Conservation (phyloP, 192 early-diverging fungal genomes). For the Spizellomyces sp. region DNA sequence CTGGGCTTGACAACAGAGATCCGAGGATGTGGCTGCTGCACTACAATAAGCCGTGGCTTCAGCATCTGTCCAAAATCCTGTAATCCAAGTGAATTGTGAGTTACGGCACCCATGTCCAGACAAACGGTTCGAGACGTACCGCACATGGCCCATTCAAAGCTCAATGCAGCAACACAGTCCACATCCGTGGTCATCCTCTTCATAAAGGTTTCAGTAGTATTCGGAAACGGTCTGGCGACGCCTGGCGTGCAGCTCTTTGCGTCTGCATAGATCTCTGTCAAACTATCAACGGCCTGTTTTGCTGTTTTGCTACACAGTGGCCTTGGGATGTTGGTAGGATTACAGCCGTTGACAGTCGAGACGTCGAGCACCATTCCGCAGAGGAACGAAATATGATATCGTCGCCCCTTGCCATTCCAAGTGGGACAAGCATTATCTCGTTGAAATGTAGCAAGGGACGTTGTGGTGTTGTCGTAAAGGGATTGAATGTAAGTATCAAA, state of each 20-base stretch:
- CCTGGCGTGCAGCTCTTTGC: conserved; percentile 16
- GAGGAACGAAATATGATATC: conserved; percentile 31
- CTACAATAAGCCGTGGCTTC: conserved; percentile 14
- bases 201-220: not conserved
- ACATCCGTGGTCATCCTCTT: conserved; percentile 1
- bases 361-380: conserved; percentile 22
- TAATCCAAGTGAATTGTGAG: no score
- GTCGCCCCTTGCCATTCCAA: conserved; percentile 37
- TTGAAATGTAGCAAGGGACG: conserved; percentile 13
- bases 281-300: conserved; percentile 24
- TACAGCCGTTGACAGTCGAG: conserved; percentile 14
- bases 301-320: conserved; percentile 28
- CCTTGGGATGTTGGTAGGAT: not conserved
- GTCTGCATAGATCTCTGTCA: conserved; percentile 14
- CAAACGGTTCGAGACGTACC: not conserved
- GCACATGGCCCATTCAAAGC: conserved; percentile 21
- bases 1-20: conserved; percentile 22
- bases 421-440: conserved; percentile 27
- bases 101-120: no score
- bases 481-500: conserved; percentile 8
- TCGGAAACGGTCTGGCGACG: conserved; percentile 1
- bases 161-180: conserved; percentile 16
- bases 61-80: conserved; percentile 4
- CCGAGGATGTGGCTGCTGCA: not conserved
- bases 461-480: not conserved